Base-by-base conservation (phyloP, 163 green algal genomes). In the Chlamydomonas reinhardtii region DNA sequence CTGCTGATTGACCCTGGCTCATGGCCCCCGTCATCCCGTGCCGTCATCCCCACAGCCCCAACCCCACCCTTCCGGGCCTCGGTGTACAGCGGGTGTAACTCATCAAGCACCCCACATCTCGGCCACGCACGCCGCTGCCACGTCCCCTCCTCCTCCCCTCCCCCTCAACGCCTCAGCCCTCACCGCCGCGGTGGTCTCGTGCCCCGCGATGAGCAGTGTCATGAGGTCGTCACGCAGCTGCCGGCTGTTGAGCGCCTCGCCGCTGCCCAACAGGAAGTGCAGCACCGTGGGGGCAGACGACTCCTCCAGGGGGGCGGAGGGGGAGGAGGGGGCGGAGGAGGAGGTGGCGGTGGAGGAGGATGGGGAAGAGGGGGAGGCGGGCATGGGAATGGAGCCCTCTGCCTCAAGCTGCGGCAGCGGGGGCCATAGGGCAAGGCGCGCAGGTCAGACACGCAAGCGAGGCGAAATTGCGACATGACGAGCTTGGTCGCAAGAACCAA, bases 221-320 rank as follows among this genome's bases (percentile, higher is more conserved):
- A 99, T 98, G 56, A 99, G 91, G 92, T 99, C 97, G 89, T 99
- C 97, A 0, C 97, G 90, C 83, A 99, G 92, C 94, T 99, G 96
- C 89, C 96, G 96, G 89, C 81, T 94, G 56, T 81, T 93, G 84
- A 97, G 95, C 85, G 98, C 92, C 56, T 97, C 92, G 72, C 93
- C 92, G 74, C 89, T 92, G 16, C 95, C 95, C 31, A 99, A 89
- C 65, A 99, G 91, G 91, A 98, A 99, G 86, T 98, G 95, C 82
- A 99, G 92, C 62, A 99, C 96, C 76, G 89, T 96, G 39, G 97
- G 96, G 89, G 99, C 96, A 2, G 62, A 52, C 74, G 97, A 91
- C 65, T 94, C 92, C 82, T 96, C 93, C 5, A 95, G 89, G 83
- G 91, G 88, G 48, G 62, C 62, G 27, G 34, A 22, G 8, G n/a